phyloP scores from a whole-genome alignment of 164 flowering plant species.

The Echeveria elegans region DNA sequence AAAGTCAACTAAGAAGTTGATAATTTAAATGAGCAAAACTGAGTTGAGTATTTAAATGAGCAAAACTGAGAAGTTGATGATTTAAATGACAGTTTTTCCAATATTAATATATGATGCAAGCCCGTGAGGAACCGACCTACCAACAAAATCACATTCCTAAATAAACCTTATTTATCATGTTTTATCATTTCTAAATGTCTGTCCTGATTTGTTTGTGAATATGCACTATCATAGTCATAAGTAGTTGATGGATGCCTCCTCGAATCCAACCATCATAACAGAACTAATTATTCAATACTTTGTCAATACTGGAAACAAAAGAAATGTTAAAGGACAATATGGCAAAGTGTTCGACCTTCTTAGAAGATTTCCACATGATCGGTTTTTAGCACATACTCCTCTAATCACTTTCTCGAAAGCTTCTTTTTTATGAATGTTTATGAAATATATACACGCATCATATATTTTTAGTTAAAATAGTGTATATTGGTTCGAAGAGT shows the following conservation, averaged over 20 bases:
- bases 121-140: background rate
- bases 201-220: slow-evolving; percentile 1
- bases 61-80: too few species aligned
- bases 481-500: too few species aligned
- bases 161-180: background rate
- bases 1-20: too few species aligned
- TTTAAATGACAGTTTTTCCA: too few species aligned
- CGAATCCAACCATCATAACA: background rate
- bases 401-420: too few species aligned
- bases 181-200: background rate
- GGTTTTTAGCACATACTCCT: background rate
- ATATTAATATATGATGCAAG: background rate
- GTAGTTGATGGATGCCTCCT: slow-evolving; percentile 5
- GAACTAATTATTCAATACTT: background rate
- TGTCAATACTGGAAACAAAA: background rate
- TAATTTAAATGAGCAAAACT: too few species aligned
- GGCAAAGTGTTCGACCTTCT: background rate
- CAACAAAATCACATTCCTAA: background rate
- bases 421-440: too few species aligned
- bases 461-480: too few species aligned
- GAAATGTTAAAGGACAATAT: background rate
- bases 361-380: background rate
- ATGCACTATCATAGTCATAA: background rate
- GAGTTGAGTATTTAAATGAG: too few species aligned
- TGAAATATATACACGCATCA: too few species aligned